Evolutionary conservation across 2,329 filamentous ascomycete genomes (phyloP).

Genomic region (Aspergillus novofumigatus): DNA sequence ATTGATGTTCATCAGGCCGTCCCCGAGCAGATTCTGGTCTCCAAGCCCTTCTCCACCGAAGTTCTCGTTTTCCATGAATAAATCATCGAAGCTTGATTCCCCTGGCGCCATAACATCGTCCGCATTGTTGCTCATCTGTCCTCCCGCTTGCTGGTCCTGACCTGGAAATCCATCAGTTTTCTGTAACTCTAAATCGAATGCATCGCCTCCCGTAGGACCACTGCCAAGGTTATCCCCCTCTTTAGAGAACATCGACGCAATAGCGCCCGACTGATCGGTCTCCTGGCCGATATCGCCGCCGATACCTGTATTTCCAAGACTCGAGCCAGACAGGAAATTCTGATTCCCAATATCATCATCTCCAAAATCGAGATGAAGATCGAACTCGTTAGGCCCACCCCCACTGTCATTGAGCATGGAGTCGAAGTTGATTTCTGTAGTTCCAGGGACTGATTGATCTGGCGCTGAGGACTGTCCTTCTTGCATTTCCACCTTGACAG

Average conservation of each 20-base stretch:
- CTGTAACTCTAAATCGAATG: conserved; percentile 36
- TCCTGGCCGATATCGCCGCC: conserved; percentile 13
- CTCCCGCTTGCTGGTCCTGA: conserved; percentile 12
- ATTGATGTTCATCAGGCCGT: conserved; percentile 35
- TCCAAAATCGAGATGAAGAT: conserved; percentile 38
- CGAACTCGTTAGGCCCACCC: conserved; percentile 30
- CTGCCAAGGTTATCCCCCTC: conserved; percentile 29
- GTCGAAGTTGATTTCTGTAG: conserved; percentile 38
- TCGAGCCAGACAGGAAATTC: conserved; percentile 34
- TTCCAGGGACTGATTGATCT: conserved; percentile 23
- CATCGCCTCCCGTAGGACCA: conserved; percentile 28
- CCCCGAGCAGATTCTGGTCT: conserved; percentile 32
- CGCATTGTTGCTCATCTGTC: conserved; percentile 18
- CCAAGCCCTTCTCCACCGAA: conserved; percentile 28
- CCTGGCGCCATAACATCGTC: conserved; percentile 37
- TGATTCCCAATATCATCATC: conserved; percentile 37
- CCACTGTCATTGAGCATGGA: conserved; percentile 35
- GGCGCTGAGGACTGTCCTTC: conserved; percentile 9
- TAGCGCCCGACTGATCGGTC: conserved; percentile 15
- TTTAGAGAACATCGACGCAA: conserved; percentile 27
- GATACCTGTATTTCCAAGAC: conserved; percentile 21
- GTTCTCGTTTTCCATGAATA: conserved; percentile 41
- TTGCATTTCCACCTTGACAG: conserved; percentile 23
- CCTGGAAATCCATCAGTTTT: conserved; percentile 23
- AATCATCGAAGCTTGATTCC: conserved; percentile 43